Evolutionary conservation across 2,329 filamentous ascomycete species (phyloP).

Genomic region (Proliferodiscus dingleyae): DNA sequence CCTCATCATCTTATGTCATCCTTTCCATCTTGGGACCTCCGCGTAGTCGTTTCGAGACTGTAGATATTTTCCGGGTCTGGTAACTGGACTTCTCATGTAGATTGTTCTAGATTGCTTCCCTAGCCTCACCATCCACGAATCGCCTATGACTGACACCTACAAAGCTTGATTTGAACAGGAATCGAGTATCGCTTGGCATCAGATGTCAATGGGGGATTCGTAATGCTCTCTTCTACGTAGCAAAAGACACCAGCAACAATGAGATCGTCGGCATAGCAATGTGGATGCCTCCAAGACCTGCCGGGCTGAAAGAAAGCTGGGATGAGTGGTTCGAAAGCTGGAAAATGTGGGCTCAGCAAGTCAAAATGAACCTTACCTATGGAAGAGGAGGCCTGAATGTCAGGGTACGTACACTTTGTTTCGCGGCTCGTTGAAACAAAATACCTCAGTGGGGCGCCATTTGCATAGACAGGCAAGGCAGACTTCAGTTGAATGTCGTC

Average conservation of each 20-base stretch:
- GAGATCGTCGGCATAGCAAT: slow-evolving; percentile 66
- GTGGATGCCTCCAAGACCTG: slow-evolving; percentile 59
- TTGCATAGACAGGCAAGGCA: background rate
- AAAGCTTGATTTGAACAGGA: slow-evolving; percentile 12
- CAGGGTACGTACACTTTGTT: slow-evolving; percentile 36
- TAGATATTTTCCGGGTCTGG: background rate
- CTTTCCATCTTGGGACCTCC: background rate
- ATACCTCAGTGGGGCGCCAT: background rate
- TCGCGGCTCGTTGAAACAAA: slow-evolving; percentile 5
- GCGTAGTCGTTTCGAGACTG: background rate
- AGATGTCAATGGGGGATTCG: slow-evolving; percentile 67
- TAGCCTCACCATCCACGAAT: too few species aligned
- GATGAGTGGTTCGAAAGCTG: slow-evolving; percentile 57
- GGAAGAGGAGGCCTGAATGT: slow-evolving; percentile 65
- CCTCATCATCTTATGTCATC: background rate
- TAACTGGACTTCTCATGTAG: background rate
- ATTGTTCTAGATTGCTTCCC: background rate
- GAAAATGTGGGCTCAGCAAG: slow-evolving; percentile 61
- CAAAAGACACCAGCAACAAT: slow-evolving; percentile 49
- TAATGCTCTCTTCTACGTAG: slow-evolving; percentile 65
- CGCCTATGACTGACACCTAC: slow-evolving; percentile 9
- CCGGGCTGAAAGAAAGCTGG: slow-evolving; percentile 50
- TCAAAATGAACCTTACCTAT: slow-evolving; percentile 62
- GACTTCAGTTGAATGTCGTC: background rate
- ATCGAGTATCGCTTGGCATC: slow-evolving; percentile 38